phyloP scores from a whole-genome alignment of 257 asterid genomes.

The Petunia axillaris region DNA sequence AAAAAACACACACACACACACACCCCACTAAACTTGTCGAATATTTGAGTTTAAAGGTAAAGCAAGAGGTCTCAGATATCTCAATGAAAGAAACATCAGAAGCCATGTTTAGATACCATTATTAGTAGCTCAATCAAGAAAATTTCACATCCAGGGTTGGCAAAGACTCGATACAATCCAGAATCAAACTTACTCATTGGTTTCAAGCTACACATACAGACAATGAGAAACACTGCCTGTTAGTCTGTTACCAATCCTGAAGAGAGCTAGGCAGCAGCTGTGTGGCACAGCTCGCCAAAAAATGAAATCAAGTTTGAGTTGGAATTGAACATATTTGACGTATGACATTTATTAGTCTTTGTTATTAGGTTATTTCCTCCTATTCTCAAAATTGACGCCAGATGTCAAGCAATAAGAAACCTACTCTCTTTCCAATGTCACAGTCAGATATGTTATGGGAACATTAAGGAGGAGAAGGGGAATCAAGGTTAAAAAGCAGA shows the following conservation, averaged over 20 bases:
- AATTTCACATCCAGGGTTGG: background rate
- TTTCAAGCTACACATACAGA: slow-evolving; percentile 16
- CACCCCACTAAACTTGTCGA: background rate
- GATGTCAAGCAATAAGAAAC: background rate
- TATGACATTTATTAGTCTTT: background rate
- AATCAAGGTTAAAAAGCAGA: slow-evolving; percentile 13
- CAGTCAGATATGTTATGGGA: background rate
- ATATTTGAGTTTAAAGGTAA: background rate
- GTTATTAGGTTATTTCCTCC: background rate
- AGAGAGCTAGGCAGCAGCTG: background rate
- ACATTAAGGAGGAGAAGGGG: background rate
- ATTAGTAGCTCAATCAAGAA: background rate
- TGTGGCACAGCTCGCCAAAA: background rate
- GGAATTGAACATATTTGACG: background rate
- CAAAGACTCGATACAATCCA: slow-evolving; percentile 1
- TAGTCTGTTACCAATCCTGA: slow-evolving; percentile 16
- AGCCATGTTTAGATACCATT: slow-evolving; percentile 9
- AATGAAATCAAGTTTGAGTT: background rate
- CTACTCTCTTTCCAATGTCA: background rate
- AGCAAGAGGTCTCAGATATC: background rate
- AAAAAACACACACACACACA: too few species aligned
- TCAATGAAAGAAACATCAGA: slow-evolving; percentile 4
- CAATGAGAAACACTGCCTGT: background rate
- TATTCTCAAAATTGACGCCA: slow-evolving; percentile 7
- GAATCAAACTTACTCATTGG: slow-evolving; percentile 3